phyloP scores from a whole-genome alignment of 2,329 filamentous ascomycete species.

The Lachnellula arida region DNA sequence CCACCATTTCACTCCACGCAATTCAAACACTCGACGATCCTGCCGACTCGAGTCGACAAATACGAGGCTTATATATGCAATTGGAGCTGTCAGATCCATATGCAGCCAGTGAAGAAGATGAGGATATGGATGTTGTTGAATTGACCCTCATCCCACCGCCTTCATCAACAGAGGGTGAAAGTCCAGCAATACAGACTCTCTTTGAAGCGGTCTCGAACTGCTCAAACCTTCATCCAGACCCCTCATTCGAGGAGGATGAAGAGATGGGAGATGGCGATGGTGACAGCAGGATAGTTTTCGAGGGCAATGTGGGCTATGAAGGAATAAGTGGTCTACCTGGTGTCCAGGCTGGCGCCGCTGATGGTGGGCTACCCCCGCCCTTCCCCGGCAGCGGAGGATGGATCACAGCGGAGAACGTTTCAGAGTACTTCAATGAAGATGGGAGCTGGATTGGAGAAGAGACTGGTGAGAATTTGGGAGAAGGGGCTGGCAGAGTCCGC shows the following conservation, averaged over 20 bases:
- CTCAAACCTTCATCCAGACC: conserved; percentile 72
- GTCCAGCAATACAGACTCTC: conserved; percentile 27
- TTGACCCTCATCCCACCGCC: conserved; percentile 57
- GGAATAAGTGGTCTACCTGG: conserved; percentile 53
- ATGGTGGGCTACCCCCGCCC: conserved; percentile 56
- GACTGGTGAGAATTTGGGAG: conserved; percentile 48
- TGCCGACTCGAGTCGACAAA: conserved; percentile 36
- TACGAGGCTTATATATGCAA: conserved; percentile 58
- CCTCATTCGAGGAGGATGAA: conserved; percentile 45
- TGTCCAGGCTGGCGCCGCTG: conserved; percentile 44
- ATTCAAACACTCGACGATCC: conserved; percentile 52
- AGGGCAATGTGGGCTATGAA: conserved; percentile 45
- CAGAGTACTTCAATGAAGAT: conserved; percentile 75
- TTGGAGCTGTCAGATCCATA: conserved; percentile 56
- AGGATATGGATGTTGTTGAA: conserved; percentile 63
- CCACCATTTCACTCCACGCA: conserved; percentile 69
- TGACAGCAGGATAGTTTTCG: conserved; percentile 53
- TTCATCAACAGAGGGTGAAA: conserved; percentile 22
- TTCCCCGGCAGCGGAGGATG: conserved; percentile 72
- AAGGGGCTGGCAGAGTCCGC: conserved; percentile 58
- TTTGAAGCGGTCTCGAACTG: conserved; percentile 70
- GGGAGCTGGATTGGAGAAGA: conserved; percentile 66
- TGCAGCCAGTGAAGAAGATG: conserved; percentile 45
- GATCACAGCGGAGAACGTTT: conserved; percentile 90
- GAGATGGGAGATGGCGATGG: conserved; percentile 50